phyloP scores from a whole-genome alignment of 495 filamentous ascomycete genomes.

The Pyrenula massariospora region DNA sequence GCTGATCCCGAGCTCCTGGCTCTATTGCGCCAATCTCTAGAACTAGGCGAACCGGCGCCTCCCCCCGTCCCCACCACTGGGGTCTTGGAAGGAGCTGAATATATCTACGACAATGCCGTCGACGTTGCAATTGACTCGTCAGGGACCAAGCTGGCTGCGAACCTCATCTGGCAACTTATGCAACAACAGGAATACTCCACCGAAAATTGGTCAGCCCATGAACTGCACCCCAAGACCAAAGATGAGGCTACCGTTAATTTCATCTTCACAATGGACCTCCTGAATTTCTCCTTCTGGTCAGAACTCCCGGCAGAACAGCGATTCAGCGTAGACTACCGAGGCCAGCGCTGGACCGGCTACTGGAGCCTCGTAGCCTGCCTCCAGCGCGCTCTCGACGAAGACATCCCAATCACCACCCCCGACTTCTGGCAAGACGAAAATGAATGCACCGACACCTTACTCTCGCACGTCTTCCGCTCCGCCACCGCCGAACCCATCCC shows the following conservation, averaged over 20 bases:
- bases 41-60: conserved; percentile 41
- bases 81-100: conserved; percentile 72
- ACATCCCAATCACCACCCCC: conserved; percentile 79
- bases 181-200: conserved; percentile 73
- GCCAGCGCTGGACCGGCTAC: conserved; percentile 81
- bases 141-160: conserved; percentile 69
- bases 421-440: conserved; percentile 76
- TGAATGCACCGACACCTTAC: conserved; percentile 60
- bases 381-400: conserved; percentile 81
- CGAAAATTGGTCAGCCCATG: conserved; percentile 74
- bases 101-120: conserved; percentile 84
- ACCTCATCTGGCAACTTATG: conserved; percentile 67
- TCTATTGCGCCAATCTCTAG: conserved; percentile 72
- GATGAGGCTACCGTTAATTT: conserved; percentile 73
- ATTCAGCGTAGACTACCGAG: conserved; percentile 72
- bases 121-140: conserved; percentile 78
- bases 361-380: conserved; percentile 86
- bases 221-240: conserved; percentile 75
- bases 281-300: conserved; percentile 97
- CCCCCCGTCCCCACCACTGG: conserved; percentile 53
- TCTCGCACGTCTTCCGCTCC: conserved; percentile 75
- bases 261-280: conserved; percentile 90
- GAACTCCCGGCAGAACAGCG: conserved; percentile 46
- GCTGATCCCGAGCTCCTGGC: conserved; percentile 78
- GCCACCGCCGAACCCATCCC: conserved; percentile 80